Evolutionary conservation across 1,284 basidiomycete species (phyloP), one percentile per base, ranked within the genome.

Genomic region (Schizophyllum amplum): DNA sequence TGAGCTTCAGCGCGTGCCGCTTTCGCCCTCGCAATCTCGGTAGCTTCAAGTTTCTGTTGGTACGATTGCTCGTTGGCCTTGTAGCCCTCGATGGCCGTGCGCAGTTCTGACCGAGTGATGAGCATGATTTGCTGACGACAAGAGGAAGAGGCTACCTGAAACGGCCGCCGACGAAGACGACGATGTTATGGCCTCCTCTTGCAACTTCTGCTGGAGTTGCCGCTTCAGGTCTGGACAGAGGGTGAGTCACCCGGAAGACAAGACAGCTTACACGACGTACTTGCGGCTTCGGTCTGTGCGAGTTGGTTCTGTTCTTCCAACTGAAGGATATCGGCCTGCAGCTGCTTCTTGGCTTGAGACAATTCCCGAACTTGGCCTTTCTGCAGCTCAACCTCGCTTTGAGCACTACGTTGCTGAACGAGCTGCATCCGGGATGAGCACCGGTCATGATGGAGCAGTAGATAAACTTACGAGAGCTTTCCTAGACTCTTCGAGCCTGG

Each of bases 1-100:
- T 80, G 75, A 4, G 80, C 77, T 69, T 90, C 88, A 6, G 80
- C 80, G 47, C 86, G 81, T 51, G 81, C 77, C 21, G 81, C 76
- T 62, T 84, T 88, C 5, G 80, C 84, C 51, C 80, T 76, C 1
- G 82, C 82, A 55, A 89, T 81, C 65, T 91, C 89, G 4, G 83
- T 78, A 20, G 81, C 80, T 68, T 91, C 86, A 24, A 89, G 74
- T n/a, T 80, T 78, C 55, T 79, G 77, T 47, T 82, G 78, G 58
- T 83, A 83, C 1, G 76, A 74, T 51, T 80, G 76, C 25, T 82
- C 78, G 66, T 90, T 89, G 22, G 77, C 70, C 64, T 86, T 84
- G 70, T 86, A 84, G 5, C 81, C 75, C 62, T 86, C 81, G 23
- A 88, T 73, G 2, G 80, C 81, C 54, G 83, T 78, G 57, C 80